Percentiles rank a stretch among this genome's conserved stretches.
phyloP scores from a whole-genome alignment of 2,329 filamentous ascomycete genomes.

The Pezicula neosporulosa region DNA sequence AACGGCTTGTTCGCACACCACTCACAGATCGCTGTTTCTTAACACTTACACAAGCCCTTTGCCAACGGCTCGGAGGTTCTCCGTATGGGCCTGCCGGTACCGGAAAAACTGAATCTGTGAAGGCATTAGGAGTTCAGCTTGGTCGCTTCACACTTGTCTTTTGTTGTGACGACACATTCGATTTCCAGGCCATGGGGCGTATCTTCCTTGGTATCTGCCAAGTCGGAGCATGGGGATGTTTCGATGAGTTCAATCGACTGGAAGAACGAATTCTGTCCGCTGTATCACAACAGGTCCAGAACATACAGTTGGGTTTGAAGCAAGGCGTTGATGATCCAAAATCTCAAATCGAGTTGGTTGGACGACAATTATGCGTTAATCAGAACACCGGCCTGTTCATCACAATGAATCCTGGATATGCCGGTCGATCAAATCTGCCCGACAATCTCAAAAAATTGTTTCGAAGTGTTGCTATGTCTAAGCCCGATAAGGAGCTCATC shows the following conservation, averaged over 20 bases:
- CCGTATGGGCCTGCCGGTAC: slow-evolving; percentile 97
- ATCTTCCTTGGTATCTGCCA: slow-evolving; percentile 99
- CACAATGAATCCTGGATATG: slow-evolving; percentile 99
- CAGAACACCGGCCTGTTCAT: slow-evolving; percentile 98
- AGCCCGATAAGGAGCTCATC: slow-evolving; percentile 98
- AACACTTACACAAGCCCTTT: slow-evolving; percentile 92
- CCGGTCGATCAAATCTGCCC: slow-evolving; percentile 93
- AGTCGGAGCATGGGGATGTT: slow-evolving; percentile 98
- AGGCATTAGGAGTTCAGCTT: slow-evolving; percentile 92
- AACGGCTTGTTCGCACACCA: slow-evolving; percentile 92
- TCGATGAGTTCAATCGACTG: slow-evolving; percentile 99
- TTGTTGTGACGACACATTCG: slow-evolving; percentile 99
- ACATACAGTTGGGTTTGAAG: slow-evolving; percentile 94
- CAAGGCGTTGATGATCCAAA: slow-evolving; percentile 78
- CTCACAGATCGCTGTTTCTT: slow-evolving; percentile 98
- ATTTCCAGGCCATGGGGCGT: slow-evolving; percentile 99
- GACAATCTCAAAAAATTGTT: slow-evolving; percentile 99
- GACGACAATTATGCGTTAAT: slow-evolving; percentile 85
- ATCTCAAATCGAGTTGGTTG: slow-evolving; percentile 89
- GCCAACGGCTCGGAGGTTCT: slow-evolving; percentile 91
- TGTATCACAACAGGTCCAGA: slow-evolving; percentile 98
- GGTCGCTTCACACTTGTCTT: slow-evolving; percentile 98
- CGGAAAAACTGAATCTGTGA: slow-evolving; percentile 98
- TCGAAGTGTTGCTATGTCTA: slow-evolving; percentile 99
- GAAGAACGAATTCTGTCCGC: slow-evolving; percentile 97